Conservation (phyloP, 257 asterid genomes). For the Paulownia fortunei region DNA sequence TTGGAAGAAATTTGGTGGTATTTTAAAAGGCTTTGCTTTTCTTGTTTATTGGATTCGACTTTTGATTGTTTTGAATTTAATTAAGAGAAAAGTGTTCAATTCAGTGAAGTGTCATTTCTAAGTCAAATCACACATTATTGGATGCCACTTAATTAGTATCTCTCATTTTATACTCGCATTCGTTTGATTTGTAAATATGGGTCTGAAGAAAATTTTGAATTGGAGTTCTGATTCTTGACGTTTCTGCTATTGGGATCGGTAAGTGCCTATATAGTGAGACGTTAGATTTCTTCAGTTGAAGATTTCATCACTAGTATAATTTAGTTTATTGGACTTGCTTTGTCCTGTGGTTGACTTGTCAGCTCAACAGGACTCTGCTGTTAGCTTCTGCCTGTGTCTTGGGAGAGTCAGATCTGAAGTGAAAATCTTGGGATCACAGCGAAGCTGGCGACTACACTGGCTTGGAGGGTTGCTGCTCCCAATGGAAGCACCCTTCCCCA, state of each 20-base stretch:
- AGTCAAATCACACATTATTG: background rate
- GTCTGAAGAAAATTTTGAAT: background rate
- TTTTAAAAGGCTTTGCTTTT: no score
- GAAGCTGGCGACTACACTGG: conserved; percentile 83
- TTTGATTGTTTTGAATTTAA: conserved; percentile 13
- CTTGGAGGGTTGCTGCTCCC: conserved; percentile 76
- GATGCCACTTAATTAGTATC: background rate
- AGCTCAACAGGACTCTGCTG: conserved; percentile 52
- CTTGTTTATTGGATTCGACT: conserved; percentile 19
- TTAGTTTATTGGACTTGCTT: conserved; percentile 32
- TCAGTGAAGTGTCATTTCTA: background rate
- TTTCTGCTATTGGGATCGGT: conserved; percentile 26
- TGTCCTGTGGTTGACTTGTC: conserved; percentile 40
- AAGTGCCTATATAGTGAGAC: background rate
- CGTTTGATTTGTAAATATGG: conserved; percentile 14
- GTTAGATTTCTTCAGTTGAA: background rate
- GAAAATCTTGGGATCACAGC: conserved; percentile 52
- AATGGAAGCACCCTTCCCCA: conserved; percentile 71
- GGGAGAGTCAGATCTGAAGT: conserved; percentile 60
- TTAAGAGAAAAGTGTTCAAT: background rate
- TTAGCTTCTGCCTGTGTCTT: conserved; percentile 41
- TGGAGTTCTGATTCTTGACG: conserved; percentile 17
- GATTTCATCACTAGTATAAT: background rate
- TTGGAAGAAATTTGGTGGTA: background rate
- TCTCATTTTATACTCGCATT: background rate